phyloP scores from a whole-genome alignment of 2,329 filamentous ascomycete species.

The Colletotrichum godetiae region DNA sequence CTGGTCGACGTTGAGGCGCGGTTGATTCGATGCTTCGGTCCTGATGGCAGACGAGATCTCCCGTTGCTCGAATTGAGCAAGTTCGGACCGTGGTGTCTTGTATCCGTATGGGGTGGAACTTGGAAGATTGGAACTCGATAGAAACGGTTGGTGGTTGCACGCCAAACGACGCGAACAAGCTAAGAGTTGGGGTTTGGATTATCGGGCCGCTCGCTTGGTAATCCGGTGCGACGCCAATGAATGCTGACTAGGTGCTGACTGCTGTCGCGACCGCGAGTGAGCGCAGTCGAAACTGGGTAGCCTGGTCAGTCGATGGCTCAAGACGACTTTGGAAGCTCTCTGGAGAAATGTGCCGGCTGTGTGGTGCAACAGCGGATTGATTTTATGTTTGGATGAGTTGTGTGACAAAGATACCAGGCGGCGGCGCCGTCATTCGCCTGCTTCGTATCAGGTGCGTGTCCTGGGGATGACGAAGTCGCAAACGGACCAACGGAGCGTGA shows the following conservation, averaged over 20 bases:
- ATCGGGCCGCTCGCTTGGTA: conserved; percentile 2
- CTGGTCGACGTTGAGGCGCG: conserved; percentile 8
- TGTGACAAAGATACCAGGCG: background rate
- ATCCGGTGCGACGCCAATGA: background rate
- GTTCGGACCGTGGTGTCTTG: conserved; percentile 9
- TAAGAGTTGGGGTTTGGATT: background rate
- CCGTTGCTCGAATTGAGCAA: conserved; percentile 9
- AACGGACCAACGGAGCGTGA: background rate
- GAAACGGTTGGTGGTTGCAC: background rate
- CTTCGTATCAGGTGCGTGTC: background rate
- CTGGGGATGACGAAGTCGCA: background rate
- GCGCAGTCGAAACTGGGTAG: background rate
- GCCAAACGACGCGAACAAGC: conserved; percentile 24
- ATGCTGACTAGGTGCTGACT: background rate
- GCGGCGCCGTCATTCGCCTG: background rate
- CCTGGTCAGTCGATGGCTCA: background rate
- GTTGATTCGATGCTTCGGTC: conserved; percentile 10
- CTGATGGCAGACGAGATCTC: conserved; percentile 13
- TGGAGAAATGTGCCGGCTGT: background rate
- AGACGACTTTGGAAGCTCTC: background rate
- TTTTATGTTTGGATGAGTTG: background rate
- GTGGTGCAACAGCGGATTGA: conserved; percentile 2
- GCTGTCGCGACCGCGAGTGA: background rate
- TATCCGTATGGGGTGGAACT: background rate
- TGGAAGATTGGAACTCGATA: background rate